Evolutionary conservation across 306 rosid genomes (phyloP), one percentile per base, ranked within the genome.

Genomic region (Prunus armeniaca): DNA sequence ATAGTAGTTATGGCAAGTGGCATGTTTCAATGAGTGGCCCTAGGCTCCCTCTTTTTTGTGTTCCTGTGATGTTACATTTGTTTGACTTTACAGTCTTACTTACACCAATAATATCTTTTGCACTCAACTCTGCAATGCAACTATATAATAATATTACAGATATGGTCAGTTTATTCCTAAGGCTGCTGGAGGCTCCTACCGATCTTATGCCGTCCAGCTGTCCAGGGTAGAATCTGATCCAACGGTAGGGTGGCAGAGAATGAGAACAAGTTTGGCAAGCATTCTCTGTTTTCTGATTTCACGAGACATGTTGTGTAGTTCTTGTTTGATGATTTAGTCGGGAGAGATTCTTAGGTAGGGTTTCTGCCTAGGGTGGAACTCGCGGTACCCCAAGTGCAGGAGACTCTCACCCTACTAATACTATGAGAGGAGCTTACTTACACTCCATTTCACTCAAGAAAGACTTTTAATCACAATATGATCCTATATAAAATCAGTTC

Each of bases 1-100:
- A 78, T 15, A 62, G 64, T 58, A 22, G 73, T 78, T 30, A 32
- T 63, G 60, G 65, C 52, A 69, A 74, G 83, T 69, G 79, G 67
- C 17, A 38, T 72, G 76, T 57, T 22, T 22, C 66, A 20, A 34
- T 38, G 27, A 1, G 43, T 71, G 63, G 75, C 27, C 64, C 75
- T 71, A 61, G 20, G 3, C 49, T 3, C 3, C 75, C 12, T 24
- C 18, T 27, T 19, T 32, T 54, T 13, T 71, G 62, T 0, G 67
- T 38, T 41, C 54, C 47, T 61, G 19, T 32, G 4, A 71, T 52
- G 38, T 55, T 30, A 28, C 67, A 63, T 30, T 62, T 63, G 22
- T 30, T 63, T 63, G 45, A 63, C 67, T 63, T 7, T 63, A 3
- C n/a, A 7, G 45, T 63, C 67, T 30, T 17, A 32, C 13, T 38